Base-by-base conservation (phyloP, 1,284 basidiomycete genomes). In the Fistulinella cinereoalba region DNA sequence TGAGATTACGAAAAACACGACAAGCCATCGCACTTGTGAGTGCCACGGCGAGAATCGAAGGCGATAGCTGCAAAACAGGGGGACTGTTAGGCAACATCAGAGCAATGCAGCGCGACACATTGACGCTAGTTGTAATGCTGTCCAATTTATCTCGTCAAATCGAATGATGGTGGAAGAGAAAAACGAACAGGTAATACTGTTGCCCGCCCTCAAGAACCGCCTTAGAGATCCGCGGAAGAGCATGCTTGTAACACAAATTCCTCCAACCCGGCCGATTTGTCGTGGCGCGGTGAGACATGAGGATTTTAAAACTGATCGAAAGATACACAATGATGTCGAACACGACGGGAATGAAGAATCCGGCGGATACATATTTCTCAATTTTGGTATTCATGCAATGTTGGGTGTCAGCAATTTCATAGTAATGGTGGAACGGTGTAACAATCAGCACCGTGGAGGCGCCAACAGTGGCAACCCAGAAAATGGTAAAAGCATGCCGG, bases 1-100 rank as follows among this genome's bases (percentile, higher is more conserved):
- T 57, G 66, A 71, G 69, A 38, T 67, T 58, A 16, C 62, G 60
- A 55, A 62, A 67, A 41, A 69, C 60, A 21, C 61, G 60, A 44
- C 63, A 64, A 4, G 63, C 60, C 61, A 69, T 69, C 18, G 54
- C 50, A 38, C 56, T 61, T 6, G 57, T 58, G 11, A 68, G 50
- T 16, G 61, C 54, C n/a, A 66, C 19, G 9, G 57, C 58, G 21
- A 65, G 66, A 40, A 49, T 36, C 12, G 46, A 41, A 46, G 44
- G 47, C 9, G 41, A 33, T 23, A 52, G 23, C 24, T 62, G 58
- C 29, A 50, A 29, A n/a, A 57, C 25, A 7, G 56, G 44, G 18
- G 61, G 40, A 38, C 37, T 1, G 19, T 29, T 47, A 18, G 48
- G 37, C 16, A 28, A 37, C 28, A 49, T 2, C 15, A 31, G 39